Evolutionary conservation across 2,329 filamentous ascomycete species (phyloP), one percentile per base, ranked within the genome.

Genomic region (Drechslerella dactyloides): DNA sequence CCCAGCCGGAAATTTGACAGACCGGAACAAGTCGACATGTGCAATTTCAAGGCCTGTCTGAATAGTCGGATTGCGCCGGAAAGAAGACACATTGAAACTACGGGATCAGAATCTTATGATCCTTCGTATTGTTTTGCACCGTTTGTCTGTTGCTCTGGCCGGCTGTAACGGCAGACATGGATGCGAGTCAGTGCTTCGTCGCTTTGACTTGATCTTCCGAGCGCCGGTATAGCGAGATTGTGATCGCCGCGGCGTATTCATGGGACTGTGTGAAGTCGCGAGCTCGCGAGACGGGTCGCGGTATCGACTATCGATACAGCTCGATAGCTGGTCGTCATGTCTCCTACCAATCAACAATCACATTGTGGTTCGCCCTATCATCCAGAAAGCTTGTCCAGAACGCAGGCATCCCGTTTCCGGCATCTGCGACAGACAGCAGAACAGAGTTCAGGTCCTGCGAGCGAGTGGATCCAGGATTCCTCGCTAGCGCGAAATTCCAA

Each of bases 401-500:
- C 27, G 27, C 27, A 33, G 27, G 27, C 27, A 33, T 33, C 44
- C 44, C 44, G 44, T 21, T 48, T 48, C 44, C 44, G 44, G 44
- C 8, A 23, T 21, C 44, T 48, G 44, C 44, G 44, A 48, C 44
- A 21, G n/a, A 48, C 27, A 33, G n/a, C 27, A 33, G 27, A n/a
- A 48, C n/a, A 19, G 44, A 23, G 44, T 48, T 48, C 19, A 33
- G 27, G 27, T 33, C 8, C 27, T 33, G 27, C 27, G 27, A 33
- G 27, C 44, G 8, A 19, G 44, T 23, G 44, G 44, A 42, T 42
- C 37, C 37, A 4, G 37, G 37, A 42, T 42, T 42, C 37, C 44
- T 48, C 19, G 44, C 44, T 48, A 48, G 44, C 11, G 19, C n/a
- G 44, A 23, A 48, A 48, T 48, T 48, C 44, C 44, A 48, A 48